Evolutionary conservation across 768 basidiomycete genomes (phyloP), one percentile per base, ranked within the genome.

Genomic region (Tulasnella sp.): DNA sequence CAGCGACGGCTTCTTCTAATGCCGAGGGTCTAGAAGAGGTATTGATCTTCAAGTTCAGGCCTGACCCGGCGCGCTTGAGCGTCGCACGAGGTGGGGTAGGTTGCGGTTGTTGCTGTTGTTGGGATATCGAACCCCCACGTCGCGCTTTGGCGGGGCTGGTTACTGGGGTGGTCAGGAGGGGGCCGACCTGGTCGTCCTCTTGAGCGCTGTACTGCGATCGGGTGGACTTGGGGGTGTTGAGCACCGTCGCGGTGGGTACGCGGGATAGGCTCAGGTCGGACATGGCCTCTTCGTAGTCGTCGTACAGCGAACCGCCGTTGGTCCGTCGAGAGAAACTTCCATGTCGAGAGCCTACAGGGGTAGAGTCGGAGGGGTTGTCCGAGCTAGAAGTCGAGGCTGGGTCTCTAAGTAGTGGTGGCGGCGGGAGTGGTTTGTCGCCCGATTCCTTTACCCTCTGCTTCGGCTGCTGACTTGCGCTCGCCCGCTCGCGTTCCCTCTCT

Each of bases 111-210:
- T 27, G 73, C 21, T 40, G 73, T 21, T 68, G 62, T 68, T 68
- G 62, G 18, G 62, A 68, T 27, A 68, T 68, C 62, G 62, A 68
- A 24, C 62, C 62, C 4, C 62, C 62, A 12, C 62, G 62, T 1
- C 73, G 73, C 36, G 16, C 24, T 34, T 74, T 74, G 34, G 38
- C 44, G 24, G 73, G 73, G 38, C 39, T 74, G 39, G 44, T 74
- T 1, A 46, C 38, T 12, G 73, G 73, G 21, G 39, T 74, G 12
- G 73, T 74, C 18, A 74, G n/a, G 6, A 74, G n/a, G 6, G 73
- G 73, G 0, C 73, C 73, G 31, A 74, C 21, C 4, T 74, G n/a
- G 31, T 74, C 73, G 73, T 74, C 73, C 16, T 74, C 73, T 46
- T 31, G 44, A 31, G n/a, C 38, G 39, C 34, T 4, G 21, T 40